Conservation (phyloP, 177 flowering plant genomes). For the Vitis hybrid region DNA sequence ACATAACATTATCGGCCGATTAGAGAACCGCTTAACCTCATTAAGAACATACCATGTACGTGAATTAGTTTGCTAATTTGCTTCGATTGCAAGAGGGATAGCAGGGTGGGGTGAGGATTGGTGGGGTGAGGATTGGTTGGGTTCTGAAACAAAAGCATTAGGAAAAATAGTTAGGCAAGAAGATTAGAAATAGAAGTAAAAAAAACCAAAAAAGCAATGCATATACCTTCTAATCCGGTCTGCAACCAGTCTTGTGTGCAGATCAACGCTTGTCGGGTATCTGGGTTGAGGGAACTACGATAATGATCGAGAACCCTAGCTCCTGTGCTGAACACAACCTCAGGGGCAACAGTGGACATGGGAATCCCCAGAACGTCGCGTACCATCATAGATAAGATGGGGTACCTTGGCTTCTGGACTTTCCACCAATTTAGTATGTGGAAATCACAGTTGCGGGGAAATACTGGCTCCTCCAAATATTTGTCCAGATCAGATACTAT, state of each 20-base stretch:
- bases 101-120: constrained; percentile 4
- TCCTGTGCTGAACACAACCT: constrained; percentile 40
- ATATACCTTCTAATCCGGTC: constrained; percentile 46
- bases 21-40: neutral
- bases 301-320: constrained; percentile 56
- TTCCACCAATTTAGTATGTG: constrained; percentile 89
- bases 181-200: neutral
- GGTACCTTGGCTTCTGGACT: constrained; percentile 80
- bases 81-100: constrained; percentile 11
- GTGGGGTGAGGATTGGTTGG: constrained; percentile 14
- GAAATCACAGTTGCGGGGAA: constrained; percentile 75
- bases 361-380: constrained; percentile 78
- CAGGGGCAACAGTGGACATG: constrained; percentile 54
- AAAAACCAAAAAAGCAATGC: neutral
- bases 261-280: constrained; percentile 66
- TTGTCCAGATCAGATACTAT: constrained; percentile 71
- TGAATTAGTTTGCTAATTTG: neutral
- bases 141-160: constrained; percentile 14
- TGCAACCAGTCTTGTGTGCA: constrained; percentile 87
- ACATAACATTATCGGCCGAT: too few species aligned
- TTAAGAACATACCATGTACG: constrained; percentile 12
- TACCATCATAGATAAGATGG: constrained; percentile 82
- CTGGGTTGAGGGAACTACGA: constrained; percentile 51
- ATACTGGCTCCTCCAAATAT: constrained; percentile 80
- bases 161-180: neutral